phyloP scores from a whole-genome alignment of 306 rosid genomes.

The Cicer arietinum region DNA sequence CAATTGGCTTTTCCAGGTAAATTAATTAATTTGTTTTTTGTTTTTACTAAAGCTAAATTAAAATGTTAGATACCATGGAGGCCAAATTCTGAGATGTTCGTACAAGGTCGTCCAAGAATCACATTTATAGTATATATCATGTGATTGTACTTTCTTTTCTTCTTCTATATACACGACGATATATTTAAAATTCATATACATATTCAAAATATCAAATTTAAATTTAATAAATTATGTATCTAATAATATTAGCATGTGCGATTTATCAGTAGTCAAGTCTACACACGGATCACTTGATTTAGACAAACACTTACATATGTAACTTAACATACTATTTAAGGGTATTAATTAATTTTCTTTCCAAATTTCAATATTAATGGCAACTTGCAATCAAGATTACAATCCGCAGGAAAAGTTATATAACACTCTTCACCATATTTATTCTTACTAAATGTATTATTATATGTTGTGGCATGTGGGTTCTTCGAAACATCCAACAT shows the following conservation, averaged over 20 bases:
- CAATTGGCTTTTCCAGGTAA: conserved; percentile 16
- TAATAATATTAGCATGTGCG: too few relatives aligned
- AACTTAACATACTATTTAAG: not conserved
- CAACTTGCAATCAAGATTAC: not conserved
- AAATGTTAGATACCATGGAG: conserved; percentile 17
- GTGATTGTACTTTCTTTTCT: not conserved
- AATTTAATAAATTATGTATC: too few relatives aligned
- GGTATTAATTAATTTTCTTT: not conserved
- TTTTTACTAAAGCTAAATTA: too few relatives aligned
- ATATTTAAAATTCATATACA: too few relatives aligned
- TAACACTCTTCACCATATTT: not conserved
- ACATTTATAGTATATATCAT: not conserved
- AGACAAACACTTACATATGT: not conserved
- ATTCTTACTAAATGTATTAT: not conserved
- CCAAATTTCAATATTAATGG: not conserved
- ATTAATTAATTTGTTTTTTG: not conserved
- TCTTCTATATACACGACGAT: too few relatives aligned
- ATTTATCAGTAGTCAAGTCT: too few relatives aligned
- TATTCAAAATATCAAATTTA: too few relatives aligned
- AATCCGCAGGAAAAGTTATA: not conserved
- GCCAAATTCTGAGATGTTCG: conserved; percentile 31
- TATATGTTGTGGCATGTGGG: not conserved
- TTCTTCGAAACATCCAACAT: not conserved
- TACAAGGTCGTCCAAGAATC: conserved; percentile 1
- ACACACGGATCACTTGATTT: too few relatives aligned